Conservation (phyloP, 768 basidiomycete species). For the Roridomyces roridus region DNA sequence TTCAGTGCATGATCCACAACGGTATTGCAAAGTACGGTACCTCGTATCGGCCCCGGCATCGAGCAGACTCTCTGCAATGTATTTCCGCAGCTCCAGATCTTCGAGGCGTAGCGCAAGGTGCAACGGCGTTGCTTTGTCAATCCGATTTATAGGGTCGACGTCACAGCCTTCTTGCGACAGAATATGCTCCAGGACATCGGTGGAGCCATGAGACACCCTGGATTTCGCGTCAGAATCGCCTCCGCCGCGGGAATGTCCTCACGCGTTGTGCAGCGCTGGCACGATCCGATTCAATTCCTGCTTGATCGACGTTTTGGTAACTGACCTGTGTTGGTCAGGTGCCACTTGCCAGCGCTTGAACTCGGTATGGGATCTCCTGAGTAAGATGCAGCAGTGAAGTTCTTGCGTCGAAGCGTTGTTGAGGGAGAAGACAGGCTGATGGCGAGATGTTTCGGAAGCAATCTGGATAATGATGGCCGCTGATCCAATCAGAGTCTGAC, state of each 20-base stretch:
- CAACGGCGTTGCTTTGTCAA: slow-evolving; percentile 77
- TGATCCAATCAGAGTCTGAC: too few relatives aligned
- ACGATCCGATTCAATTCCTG: too few relatives aligned
- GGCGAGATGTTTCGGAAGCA: too few relatives aligned
- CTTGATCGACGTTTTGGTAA: too few relatives aligned
- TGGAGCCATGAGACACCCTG: slow-evolving; percentile 63
- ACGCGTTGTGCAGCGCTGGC: slow-evolving; percentile 78
- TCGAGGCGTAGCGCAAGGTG: slow-evolving; percentile 72
- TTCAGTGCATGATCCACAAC: not conserved
- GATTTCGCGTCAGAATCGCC: slow-evolving; percentile 1
- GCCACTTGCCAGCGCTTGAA: too few relatives aligned
- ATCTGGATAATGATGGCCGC: too few relatives aligned
- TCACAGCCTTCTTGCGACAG: slow-evolving; percentile 79
- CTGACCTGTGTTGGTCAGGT: too few relatives aligned
- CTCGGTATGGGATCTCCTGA: too few relatives aligned
- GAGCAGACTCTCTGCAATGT: slow-evolving; percentile 67
- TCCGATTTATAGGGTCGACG: slow-evolving; percentile 76
- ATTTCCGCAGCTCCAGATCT: slow-evolving; percentile 56
- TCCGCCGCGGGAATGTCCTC: slow-evolving; percentile 16
- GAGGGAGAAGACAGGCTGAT: too few relatives aligned
- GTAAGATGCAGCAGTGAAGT: too few relatives aligned
- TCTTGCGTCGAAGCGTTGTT: too few relatives aligned
- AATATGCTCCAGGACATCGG: slow-evolving; percentile 72
- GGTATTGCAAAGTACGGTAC: slow-evolving; percentile 40
- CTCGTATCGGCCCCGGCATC: slow-evolving; percentile 81